Conservation (phyloP, 352 stramenopile species). For the Pilasporangium apinafurcum region DNA sequence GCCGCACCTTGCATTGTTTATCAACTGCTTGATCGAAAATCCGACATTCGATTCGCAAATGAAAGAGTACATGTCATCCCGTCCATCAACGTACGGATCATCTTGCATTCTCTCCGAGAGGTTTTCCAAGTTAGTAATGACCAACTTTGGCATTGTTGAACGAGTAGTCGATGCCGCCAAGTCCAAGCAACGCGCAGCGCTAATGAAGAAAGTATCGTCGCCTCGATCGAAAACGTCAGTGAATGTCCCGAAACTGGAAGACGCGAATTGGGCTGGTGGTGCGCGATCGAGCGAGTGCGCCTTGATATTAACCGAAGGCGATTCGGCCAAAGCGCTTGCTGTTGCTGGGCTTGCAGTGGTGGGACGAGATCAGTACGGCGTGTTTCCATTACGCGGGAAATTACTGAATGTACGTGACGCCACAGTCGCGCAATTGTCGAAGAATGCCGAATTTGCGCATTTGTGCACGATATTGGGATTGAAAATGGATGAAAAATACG, state of each 20-base stretch:
- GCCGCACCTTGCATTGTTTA: constrained; percentile 97
- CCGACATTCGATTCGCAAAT: constrained; percentile 99
- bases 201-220: constrained; percentile 88
- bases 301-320: constrained; percentile 99
- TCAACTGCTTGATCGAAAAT: constrained; percentile 99
- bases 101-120: constrained; percentile 91
- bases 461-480: constrained; percentile 97
- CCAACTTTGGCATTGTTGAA: constrained; percentile 95
- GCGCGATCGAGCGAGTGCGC: constrained; percentile 89
- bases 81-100: constrained; percentile 80
- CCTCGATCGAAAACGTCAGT: constrained; percentile 60
- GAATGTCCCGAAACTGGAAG: constrained; percentile 98
- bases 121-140: constrained; percentile 93
- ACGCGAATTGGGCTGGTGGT: constrained; percentile 96
- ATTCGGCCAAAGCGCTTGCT: constrained; percentile 98
- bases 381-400: constrained; percentile 98
- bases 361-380: constrained; percentile 96
- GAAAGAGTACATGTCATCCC: constrained; percentile 98
- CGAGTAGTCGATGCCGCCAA: constrained; percentile 89
- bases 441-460: constrained; percentile 94
- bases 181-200: constrained; percentile 91
- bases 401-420: constrained; percentile 88
- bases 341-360: constrained; percentile 98
- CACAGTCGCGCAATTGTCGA: constrained; percentile 78
- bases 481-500: constrained; percentile 95